A percentile compares a stretch with the other conserved stretches of the same genome.
Evolutionary conservation across 768 basidiomycete species (phyloP).

Genomic region (Lepiota venenata): DNA sequence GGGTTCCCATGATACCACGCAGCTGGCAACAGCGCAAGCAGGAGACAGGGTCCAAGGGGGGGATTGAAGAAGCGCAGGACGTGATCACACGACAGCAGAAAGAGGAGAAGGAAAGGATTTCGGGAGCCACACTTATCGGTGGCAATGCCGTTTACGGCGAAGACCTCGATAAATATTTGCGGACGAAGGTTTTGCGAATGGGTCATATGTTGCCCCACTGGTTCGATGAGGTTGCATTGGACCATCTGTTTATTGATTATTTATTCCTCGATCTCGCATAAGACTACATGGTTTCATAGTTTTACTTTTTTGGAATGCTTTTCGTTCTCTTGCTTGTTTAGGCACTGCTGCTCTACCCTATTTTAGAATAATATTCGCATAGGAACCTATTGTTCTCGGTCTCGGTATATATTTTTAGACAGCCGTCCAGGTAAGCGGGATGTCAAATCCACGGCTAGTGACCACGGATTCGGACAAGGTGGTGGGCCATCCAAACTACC

Average conservation of each 20-base stretch:
- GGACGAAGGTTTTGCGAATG: conserved; percentile 97
- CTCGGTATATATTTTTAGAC: no score
- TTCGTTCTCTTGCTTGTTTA: not conserved
- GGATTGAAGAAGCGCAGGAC: conserved; percentile 14
- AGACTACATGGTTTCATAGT: no score
- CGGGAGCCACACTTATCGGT: conserved; percentile 80
- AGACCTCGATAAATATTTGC: conserved; percentile 92
- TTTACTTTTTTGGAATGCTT: not conserved
- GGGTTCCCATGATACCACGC: conserved; percentile 92
- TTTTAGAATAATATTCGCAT: no score
- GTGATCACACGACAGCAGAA: conserved; percentile 17
- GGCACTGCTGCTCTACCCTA: not conserved
- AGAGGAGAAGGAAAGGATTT: conserved; percentile 35
- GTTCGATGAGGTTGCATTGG: conserved; percentile 31
- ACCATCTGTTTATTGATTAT: conserved; percentile 20
- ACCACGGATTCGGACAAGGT: no score
- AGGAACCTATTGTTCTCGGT: no score
- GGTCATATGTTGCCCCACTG: conserved; percentile 83
- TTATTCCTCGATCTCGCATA: conserved; percentile 5
- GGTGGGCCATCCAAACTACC: no score
- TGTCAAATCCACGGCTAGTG: no score
- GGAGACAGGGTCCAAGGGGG: conserved; percentile 23
- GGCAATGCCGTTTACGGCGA: conserved; percentile 71
- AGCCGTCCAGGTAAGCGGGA: no score
- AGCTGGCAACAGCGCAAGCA: conserved; percentile 64